Conservation (phyloP, 352 stramenopile species). For the Peronospora belbahrii region DNA sequence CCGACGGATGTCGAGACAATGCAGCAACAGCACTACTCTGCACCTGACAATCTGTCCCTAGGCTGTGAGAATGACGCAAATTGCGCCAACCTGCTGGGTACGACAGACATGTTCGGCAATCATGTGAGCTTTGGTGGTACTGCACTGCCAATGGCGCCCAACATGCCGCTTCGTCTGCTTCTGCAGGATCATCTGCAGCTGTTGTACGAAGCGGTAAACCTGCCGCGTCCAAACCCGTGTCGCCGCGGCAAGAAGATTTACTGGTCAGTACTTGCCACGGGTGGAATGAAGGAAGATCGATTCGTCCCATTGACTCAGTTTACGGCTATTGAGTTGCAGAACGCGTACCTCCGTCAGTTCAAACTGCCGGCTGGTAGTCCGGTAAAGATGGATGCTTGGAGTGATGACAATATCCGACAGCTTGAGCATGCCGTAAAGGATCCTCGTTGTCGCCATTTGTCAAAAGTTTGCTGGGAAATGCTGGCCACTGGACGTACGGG, state of each 20-base stretch:
- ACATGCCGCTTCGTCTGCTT: constrained; percentile 37
- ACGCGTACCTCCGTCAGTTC: constrained; percentile 58
- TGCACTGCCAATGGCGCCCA: constrained; percentile 15
- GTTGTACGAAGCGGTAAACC: constrained; percentile 66
- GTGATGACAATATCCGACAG: constrained; percentile 59
- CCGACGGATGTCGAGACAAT: constrained; percentile 25
- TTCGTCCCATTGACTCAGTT: constrained; percentile 52
- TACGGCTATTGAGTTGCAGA: constrained; percentile 60
- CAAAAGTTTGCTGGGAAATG: constrained; percentile 77
- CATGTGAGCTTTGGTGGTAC: constrained; percentile 25
- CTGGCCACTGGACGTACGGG: constrained; percentile 59
- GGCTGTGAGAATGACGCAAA: constrained; percentile 18
- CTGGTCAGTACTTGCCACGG: constrained; percentile 61
- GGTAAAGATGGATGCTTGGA: constrained; percentile 56
- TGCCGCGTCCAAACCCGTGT: constrained; percentile 63
- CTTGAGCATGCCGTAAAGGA: constrained; percentile 64
- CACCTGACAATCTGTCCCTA: constrained; percentile 2
- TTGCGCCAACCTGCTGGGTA: constrained; percentile 8
- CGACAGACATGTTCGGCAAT: constrained; percentile 9
- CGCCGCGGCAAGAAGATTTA: constrained; percentile 69
- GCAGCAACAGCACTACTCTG: constrained; percentile 19
- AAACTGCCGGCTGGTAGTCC: constrained; percentile 41
- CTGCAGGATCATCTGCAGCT: constrained; percentile 46
- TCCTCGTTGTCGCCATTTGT: constrained; percentile 58
- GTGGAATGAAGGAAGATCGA: constrained; percentile 56